Evolutionary conservation across 2,329 filamentous ascomycete genomes (phyloP).

Genomic region (Chaetomium olivaceum): DNA sequence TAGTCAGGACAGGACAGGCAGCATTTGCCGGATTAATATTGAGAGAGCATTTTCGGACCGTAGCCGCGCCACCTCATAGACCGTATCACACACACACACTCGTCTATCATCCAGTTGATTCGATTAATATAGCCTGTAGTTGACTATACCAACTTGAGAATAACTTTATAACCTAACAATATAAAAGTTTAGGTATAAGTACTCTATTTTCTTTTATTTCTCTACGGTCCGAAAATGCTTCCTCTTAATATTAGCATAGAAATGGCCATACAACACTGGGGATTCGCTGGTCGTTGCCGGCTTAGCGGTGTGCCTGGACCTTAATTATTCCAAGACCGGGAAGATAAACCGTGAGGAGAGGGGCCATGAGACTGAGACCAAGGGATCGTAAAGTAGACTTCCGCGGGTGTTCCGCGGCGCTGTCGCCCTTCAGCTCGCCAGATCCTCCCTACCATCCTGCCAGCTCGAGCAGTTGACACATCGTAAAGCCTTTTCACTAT

Average conservation of each 20-base stretch:
- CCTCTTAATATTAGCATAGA: not conserved
- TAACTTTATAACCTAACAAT: too few species aligned
- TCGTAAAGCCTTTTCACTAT: constrained; percentile 41
- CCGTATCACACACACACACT: too few species aligned
- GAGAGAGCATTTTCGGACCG: too few species aligned
- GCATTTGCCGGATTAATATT: not conserved
- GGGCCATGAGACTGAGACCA: not conserved
- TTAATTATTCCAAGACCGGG: not conserved
- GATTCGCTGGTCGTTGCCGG: not conserved
- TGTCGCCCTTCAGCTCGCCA: not conserved
- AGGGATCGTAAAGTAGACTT: not conserved
- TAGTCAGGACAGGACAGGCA: not conserved
- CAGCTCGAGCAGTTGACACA: constrained; percentile 55
- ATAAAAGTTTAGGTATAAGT: too few species aligned
- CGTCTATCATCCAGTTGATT: too few species aligned
- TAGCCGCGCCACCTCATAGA: too few species aligned
- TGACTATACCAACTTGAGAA: too few species aligned
- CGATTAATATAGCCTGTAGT: too few species aligned
- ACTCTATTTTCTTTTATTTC: too few species aligned
- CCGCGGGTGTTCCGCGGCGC: not conserved
- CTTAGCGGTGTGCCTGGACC: not conserved
- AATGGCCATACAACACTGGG: not conserved
- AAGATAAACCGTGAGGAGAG: not conserved
- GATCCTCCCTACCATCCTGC: constrained; percentile 53
- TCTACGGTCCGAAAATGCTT: too few species aligned